Evolutionary conservation across 495 filamentous ascomycete species (phyloP), one percentile per base, ranked within the genome.

Genomic region (Podospora appendiculata): DNA sequence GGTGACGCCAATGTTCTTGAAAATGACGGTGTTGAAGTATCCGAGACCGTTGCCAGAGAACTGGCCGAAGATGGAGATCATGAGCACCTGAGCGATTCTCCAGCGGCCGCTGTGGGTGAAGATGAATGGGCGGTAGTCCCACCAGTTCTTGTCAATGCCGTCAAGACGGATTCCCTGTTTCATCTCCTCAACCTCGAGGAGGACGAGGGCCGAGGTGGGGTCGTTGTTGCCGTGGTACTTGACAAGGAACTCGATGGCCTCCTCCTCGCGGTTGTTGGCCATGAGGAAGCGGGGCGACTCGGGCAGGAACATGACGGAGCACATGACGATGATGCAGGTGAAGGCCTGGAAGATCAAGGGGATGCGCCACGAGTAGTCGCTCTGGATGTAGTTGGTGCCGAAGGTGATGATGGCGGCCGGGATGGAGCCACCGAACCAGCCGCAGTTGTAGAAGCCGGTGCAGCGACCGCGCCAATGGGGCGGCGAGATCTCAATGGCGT

Each of bases 201-300:
- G 67, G 32, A 82, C 80, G 3, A 84, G 71, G 34, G 68, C 70
- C 19, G 76, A 73, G 55, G 74, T 73, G 7, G 64, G 70, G 48
- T 80, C 65, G 32, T 74, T 73, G 45, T 80, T 80, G 36, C 79
- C 80, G 60, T 85, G 81, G 54, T 77, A 82, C 61, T 80, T 81
- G 53, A 68, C 62, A 35, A 84, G 64, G 59, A 83, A 80, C 0
- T 59, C 74, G 25, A 71, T 53, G 8, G 81, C 82, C 58, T 78
- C 70, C 19, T 77, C 76, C 38, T 70, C 59, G 45, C 70, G 72
- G 25, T 73, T 73, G 54, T 80, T 75, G 51, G 77, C 75, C 45
- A 84, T 70, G 32, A 84, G 70, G 75, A 74, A 86, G 45, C 83
- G 77, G 32, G 83, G 83, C 11, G 77, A 80, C 55, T 86, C 82